Evolutionary conservation across 2,329 filamentous ascomycete species (phyloP).

Genomic region (Fusarium oligoseptatum): DNA sequence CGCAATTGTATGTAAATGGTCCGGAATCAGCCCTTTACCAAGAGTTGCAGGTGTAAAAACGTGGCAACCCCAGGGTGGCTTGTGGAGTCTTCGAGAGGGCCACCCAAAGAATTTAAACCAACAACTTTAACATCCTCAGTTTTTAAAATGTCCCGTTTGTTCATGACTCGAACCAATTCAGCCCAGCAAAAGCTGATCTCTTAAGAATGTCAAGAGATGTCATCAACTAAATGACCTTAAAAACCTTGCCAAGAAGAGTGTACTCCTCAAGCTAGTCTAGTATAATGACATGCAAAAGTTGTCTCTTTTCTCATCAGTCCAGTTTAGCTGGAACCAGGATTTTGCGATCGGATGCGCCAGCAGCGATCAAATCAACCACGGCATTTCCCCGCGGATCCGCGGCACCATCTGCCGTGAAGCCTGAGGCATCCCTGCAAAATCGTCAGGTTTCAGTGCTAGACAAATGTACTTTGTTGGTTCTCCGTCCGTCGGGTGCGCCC

Average conservation of each 20-base stretch:
- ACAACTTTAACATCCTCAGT: not conserved
- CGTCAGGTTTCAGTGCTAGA: constrained; percentile 27
- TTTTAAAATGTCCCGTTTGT: not conserved
- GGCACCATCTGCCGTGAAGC: constrained; percentile 39
- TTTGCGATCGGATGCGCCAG: constrained; percentile 23
- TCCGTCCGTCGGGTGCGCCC: constrained; percentile 9
- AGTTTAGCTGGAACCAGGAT: constrained; percentile 8
- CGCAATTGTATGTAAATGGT: not conserved
- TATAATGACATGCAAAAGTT: constrained; percentile 24
- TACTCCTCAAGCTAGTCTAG: constrained; percentile 25
- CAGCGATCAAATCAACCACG: constrained; percentile 32
- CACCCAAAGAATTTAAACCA: not conserved
- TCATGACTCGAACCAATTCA: not conserved
- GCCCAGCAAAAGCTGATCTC: not conserved
- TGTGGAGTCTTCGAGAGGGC: not conserved
- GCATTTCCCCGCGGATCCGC: constrained; percentile 31
- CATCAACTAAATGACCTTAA: not conserved
- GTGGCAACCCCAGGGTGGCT: not conserved
- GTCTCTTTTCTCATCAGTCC: constrained; percentile 31
- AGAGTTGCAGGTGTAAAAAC: not conserved
- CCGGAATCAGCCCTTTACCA: not conserved
- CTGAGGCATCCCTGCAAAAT: constrained; percentile 40
- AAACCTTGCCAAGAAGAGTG: constrained; percentile 29
- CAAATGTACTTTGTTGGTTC: constrained; percentile 17
- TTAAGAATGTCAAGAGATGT: not conserved